Evolutionary conservation across 805 yeast species (phyloP), one percentile per base, ranked within the genome.

Genomic region (Saturnispora galanensis): DNA sequence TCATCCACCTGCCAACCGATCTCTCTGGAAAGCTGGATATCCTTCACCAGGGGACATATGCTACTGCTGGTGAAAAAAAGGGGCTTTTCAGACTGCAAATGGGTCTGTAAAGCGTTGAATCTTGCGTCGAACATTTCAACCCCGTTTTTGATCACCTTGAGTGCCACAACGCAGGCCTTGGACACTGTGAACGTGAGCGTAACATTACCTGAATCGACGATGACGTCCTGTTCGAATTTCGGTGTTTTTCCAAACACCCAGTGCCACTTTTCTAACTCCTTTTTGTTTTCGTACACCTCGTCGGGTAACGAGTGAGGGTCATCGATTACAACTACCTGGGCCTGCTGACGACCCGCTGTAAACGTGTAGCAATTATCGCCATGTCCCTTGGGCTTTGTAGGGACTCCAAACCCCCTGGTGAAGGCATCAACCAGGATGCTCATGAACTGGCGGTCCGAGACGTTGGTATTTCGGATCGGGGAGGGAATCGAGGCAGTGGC

Each of bases 231-330:
- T 35, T 71, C 67, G 58, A 90, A 93, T 47, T 67, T 70, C 0
- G 97, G 96, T 0, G 96, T 82, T 16, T 71, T 67, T 1, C 87
- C 89, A 59, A 65, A 87, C 32, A 66, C 74, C 95, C 96, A 89
- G 1, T 74, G 66, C 84, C 93, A 82, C 16, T 69, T 60, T 36
- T 64, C 56, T 15, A 86, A 62, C 26, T 69, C 70, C 0, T 61
- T 47, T 30, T 69, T 67, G 0, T 66, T 64, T 3, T 66, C 54
- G 2, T 45, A 28, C 0, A 83, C 65, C 30, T 76, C 77, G 1
- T 52, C 15, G 0, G 68, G 68, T 10, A 65, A 43, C 5, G 55
- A 52, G 3, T 43, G 32, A 5, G 52, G 36, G 36, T 53, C 51
- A 17, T 60, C 60, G 3, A 65, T 17, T 17, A 52, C 52, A 28